Base-by-base conservation (phyloP, 345 rosid genomes). In the Eutrema japonicum region DNA sequence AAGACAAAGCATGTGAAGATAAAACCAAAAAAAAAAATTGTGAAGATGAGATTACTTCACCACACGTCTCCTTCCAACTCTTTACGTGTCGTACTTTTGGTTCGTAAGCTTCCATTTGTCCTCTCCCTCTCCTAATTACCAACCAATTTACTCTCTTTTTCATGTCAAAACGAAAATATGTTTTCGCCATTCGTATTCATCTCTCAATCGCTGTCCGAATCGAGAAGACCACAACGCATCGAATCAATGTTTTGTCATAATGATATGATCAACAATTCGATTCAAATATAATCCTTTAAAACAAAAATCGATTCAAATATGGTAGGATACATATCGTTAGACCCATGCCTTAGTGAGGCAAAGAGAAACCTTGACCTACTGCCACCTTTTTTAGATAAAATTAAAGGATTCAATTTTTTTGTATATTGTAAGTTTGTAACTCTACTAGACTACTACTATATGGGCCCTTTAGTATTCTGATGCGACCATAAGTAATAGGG, bases 1-100 rank as follows among this genome's bases (percentile, higher is more conserved):
- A 45, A 38, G 51, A 62, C 70, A 45, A 62, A 62, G 70, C 75
- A 76, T 36, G 49, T 58, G 66, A 14, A 67, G 67, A 74, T 69
- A 76, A 69, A 40, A 61, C 71, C 66, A 76, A 54, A 69, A 43
- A 38, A 10, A 42, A 57, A 38, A 10, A 42, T 48, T 66, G 72
- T 66, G 67, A 75, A 50, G 64, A 52, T 27, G 50, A 75, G 51
- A 76, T 40, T 5, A 54, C 66, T 64, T 40, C 26, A 48, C 71
- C 75, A 76, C 64, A 70, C 71, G 79, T 51, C 79, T 54, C n/a
- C 74, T 33, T 36, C 3, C 51, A 29, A 16, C 36, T 62, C 45
- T 63, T 73, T 70, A 55, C 79, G 79, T 76, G 75, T 76, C 79
- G 4, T 27, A 18, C 29, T 76, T 76, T 70, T 54, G 38, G 64